phyloP scores from a whole-genome alignment of 2,329 filamentous ascomycete species.

The Biscogniauxia marginata region DNA sequence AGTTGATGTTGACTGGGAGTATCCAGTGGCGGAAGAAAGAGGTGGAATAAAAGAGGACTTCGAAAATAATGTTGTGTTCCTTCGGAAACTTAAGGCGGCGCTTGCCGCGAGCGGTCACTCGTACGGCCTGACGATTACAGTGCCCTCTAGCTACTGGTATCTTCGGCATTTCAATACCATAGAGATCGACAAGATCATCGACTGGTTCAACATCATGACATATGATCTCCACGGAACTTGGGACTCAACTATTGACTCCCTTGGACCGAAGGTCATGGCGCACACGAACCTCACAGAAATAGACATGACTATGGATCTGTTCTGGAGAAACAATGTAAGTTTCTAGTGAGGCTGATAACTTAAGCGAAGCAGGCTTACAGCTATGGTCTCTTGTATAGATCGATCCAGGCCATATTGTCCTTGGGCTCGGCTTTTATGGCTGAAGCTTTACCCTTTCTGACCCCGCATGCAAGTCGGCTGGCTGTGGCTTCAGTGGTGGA shows the following conservation, averaged over 20 bases:
- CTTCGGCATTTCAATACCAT: slow-evolving; percentile 5
- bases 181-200: background rate
- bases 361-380: too few relatives aligned
- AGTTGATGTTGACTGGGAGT: slow-evolving; percentile 16
- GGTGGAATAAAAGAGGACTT: slow-evolving; percentile 1
- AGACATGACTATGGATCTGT: slow-evolving; percentile 34
- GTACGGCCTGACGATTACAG: slow-evolving; percentile 4
- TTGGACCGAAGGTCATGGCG: slow-evolving; percentile 29
- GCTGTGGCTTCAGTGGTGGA: background rate
- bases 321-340: slow-evolving; percentile 41
- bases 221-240: slow-evolving; percentile 41
- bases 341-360: slow-evolving; percentile 28
- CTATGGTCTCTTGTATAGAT: too few relatives aligned
- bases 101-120: background rate
- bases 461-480: background rate
- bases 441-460: background rate
- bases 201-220: slow-evolving; percentile 37
- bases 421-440: slow-evolving; percentile 6
- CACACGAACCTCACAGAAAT: slow-evolving; percentile 46
- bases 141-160: slow-evolving; percentile 9
- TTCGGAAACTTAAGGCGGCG: background rate
- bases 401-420: slow-evolving; percentile 19
- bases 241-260: slow-evolving; percentile 27
- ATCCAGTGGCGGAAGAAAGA: slow-evolving; percentile 4
- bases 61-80: background rate